phyloP scores from a whole-genome alignment of 176 grass and related monocot genomes.

The Rhynchospora breviuscula region DNA sequence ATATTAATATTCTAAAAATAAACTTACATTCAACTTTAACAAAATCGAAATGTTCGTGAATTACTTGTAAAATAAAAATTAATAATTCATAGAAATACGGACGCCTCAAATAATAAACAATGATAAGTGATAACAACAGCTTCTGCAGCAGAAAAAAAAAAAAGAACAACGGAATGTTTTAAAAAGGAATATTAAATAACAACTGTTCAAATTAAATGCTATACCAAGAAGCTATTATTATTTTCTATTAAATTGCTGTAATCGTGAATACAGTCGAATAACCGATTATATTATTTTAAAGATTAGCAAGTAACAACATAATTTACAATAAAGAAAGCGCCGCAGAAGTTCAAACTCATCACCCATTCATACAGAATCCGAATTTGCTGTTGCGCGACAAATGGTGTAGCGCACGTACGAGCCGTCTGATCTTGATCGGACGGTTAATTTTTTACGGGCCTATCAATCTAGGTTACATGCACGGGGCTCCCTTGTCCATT shows the following conservation, averaged over 20 bases:
- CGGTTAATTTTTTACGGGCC: too few species aligned
- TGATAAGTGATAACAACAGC: not conserved
- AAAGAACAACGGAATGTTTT: too few species aligned
- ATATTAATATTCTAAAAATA: not conserved
- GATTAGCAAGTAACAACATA: not conserved
- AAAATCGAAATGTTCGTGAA: not conserved
- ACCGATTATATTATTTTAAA: not conserved
- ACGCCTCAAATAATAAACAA: not conserved
- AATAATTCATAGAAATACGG: not conserved
- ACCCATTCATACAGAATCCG: too few species aligned
- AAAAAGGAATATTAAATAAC: too few species aligned
- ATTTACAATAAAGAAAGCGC: not conserved
- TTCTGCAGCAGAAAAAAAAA: too few species aligned
- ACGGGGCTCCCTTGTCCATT: too few species aligned
- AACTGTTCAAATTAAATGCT: not conserved
- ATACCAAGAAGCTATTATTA: not conserved
- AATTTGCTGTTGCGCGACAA: too few species aligned
- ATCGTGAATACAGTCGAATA: too few species aligned
- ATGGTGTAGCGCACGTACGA: too few species aligned
- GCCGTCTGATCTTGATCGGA: too few species aligned
- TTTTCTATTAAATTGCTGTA: not conserved
- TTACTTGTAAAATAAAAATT: not conserved
- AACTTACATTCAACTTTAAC: not conserved
- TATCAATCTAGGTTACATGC: too few species aligned
- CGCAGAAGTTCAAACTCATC: not conserved